These are phyloP conservation scores for Yamadazyma philogaea DNA, from an alignment of 805 yeast genomes.

Conservation along the genomic window DNA sequence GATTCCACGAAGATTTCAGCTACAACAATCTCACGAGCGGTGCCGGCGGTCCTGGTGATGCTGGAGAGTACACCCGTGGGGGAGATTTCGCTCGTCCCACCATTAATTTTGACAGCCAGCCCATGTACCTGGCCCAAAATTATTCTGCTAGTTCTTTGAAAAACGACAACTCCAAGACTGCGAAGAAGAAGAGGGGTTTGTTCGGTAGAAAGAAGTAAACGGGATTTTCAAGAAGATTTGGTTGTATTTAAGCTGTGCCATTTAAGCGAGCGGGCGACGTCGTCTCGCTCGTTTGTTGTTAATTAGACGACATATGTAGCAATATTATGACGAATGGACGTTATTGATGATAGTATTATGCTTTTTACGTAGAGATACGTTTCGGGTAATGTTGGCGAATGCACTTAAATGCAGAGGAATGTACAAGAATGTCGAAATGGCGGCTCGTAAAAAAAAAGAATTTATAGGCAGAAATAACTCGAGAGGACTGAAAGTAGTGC, in stretches of 20 bases:
- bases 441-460: no score
- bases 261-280: slow-evolving; percentile 6
- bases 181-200: slow-evolving; percentile 62
- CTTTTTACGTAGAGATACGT: no score
- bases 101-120: slow-evolving; percentile 40
- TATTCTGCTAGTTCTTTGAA: slow-evolving; percentile 50
- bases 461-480: no score
- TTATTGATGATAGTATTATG: no score
- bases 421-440: no score
- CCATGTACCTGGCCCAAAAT: slow-evolving; percentile 53
- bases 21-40: slow-evolving; percentile 33
- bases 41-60: slow-evolving; percentile 16
- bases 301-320: neutral
- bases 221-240: neutral
- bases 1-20: slow-evolving; percentile 78
- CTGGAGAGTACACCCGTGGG: slow-evolving; percentile 16
- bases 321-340: neutral
- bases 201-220: slow-evolving; percentile 60
- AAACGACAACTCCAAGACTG: slow-evolving; percentile 26
- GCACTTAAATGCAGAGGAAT: no score
- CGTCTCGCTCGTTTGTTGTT: slow-evolving; percentile 4
- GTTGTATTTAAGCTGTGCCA: neutral
- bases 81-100: slow-evolving; percentile 35
- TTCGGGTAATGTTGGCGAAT: no score
- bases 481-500: no score